A percentile compares a stretch with the other conserved stretches of the same genome.
Conservation (phyloP, 2,329 filamentous ascomycete species). For the Penicillium sp. region DNA sequence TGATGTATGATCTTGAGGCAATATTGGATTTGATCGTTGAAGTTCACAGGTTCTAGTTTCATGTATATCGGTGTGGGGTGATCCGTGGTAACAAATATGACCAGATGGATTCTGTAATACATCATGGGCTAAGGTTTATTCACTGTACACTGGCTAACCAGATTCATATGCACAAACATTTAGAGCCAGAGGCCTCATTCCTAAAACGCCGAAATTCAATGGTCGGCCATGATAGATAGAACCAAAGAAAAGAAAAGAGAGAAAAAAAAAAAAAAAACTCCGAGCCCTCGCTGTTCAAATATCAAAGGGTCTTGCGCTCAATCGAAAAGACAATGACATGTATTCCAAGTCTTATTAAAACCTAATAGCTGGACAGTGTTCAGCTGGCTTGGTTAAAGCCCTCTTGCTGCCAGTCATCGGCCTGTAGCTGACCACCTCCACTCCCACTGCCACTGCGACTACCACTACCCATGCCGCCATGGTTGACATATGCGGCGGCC, state of each 20-base stretch:
- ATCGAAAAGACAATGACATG: not conserved
- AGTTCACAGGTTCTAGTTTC: no score
- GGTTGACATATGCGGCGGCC: slow-evolving; percentile 33
- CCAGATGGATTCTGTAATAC: not conserved
- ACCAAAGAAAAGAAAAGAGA: not conserved
- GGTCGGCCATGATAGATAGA: slow-evolving; percentile 5
- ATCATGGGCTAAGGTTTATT: not conserved
- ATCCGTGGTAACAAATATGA: not conserved
- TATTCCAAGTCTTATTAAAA: not conserved
- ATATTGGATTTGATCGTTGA: not conserved
- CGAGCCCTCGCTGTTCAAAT: slow-evolving; percentile 18
- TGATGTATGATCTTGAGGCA: slow-evolving; percentile 6
- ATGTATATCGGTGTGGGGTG: not conserved
- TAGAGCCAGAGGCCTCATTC: not conserved
- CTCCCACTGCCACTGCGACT: slow-evolving; percentile 2
- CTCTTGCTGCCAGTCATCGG: slow-evolving; percentile 65
- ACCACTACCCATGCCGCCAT: not conserved
- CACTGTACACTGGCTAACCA: slow-evolving; percentile 8
- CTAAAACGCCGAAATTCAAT: slow-evolving; percentile 10
- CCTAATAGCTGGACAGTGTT: not conserved
- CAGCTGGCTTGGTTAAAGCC: slow-evolving; percentile 45
- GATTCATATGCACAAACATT: slow-evolving; percentile 1
- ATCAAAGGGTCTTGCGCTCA: slow-evolving; percentile 5
- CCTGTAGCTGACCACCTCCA: slow-evolving; percentile 32
- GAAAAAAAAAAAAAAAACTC: slow-evolving; percentile 13